Percentiles rank a stretch among this genome's conserved stretches.
Conservation (phyloP, 108 stramenopile genomes). For the Cylindrotheca closterium region DNA sequence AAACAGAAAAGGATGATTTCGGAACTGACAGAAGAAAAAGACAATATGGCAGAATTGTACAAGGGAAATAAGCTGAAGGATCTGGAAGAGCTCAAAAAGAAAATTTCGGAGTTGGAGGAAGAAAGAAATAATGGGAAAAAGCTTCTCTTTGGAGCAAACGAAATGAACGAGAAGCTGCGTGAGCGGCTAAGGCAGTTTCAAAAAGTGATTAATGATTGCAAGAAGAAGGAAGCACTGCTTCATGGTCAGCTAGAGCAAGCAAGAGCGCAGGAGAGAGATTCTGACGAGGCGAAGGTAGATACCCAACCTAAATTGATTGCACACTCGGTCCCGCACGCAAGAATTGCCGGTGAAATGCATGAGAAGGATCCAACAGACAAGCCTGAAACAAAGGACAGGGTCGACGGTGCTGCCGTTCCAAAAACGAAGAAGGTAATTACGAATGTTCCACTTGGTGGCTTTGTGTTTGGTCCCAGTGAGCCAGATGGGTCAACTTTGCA, state of each 20-base stretch:
- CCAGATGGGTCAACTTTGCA: not conserved
- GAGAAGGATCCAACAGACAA: conserved; percentile 3
- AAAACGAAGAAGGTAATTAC: conserved; percentile 26
- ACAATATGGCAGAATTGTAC: conserved; percentile 21
- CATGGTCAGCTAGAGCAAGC: conserved; percentile 22
- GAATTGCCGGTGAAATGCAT: not conserved
- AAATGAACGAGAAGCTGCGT: conserved; percentile 56
- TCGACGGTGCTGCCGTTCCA: not conserved
- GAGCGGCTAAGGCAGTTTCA: conserved; percentile 47
- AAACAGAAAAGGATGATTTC: conserved; percentile 37
- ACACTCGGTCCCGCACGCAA: not conserved
- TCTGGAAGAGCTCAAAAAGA: conserved; percentile 36
- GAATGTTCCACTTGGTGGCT: conserved; percentile 50
- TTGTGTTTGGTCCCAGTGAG: conserved; percentile 59
- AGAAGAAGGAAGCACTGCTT: conserved; percentile 29
- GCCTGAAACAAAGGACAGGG: not conserved
- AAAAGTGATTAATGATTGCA: conserved; percentile 34
- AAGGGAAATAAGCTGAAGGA: conserved; percentile 37
- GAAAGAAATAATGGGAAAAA: conserved; percentile 37
- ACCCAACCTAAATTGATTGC: no score
- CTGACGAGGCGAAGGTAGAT: not conserved
- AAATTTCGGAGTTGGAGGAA: conserved; percentile 29
- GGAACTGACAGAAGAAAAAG: conserved; percentile 38
- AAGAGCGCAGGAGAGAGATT: not conserved
- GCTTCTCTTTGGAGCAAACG: conserved; percentile 41